phyloP scores from a whole-genome alignment of 257 asterid genomes.

The Ligustrum vulgare region DNA sequence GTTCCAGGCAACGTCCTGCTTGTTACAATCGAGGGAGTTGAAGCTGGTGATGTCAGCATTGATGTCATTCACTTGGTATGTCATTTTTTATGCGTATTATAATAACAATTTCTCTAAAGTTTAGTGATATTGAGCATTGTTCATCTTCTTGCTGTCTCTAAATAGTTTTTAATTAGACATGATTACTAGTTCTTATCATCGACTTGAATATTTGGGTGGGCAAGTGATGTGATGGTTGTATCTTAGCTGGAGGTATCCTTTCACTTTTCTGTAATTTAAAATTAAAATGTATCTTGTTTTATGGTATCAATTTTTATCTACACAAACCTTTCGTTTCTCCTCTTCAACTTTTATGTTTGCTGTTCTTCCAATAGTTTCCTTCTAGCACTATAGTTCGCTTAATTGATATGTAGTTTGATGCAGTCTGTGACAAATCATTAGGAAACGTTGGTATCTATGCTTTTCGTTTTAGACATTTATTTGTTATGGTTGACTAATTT shows the following conservation, averaged over 20 bases:
- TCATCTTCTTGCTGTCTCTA: not conserved
- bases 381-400: not conserved
- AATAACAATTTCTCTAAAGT: not conserved
- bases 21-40: constrained; percentile 83
- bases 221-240: no score
- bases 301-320: not conserved
- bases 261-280: no score
- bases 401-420: not conserved
- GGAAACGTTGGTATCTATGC: constrained; percentile 12
- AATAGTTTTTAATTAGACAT: not conserved
- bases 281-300: no score
- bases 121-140: not conserved
- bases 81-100: constrained; percentile 7
- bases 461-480: constrained; percentile 8
- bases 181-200: not conserved
- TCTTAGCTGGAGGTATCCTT: no score
- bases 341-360: not conserved
- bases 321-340: constrained; percentile 7
- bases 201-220: not conserved
- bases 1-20: constrained; percentile 84
- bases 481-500: constrained; percentile 8
- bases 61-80: constrained; percentile 87
- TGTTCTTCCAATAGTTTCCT: not conserved
- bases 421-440: constrained; percentile 5
- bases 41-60: constrained; percentile 85